Evolutionary conservation across 2,329 filamentous ascomycete species (phyloP).

Genomic region (Sporothrix globosa): DNA sequence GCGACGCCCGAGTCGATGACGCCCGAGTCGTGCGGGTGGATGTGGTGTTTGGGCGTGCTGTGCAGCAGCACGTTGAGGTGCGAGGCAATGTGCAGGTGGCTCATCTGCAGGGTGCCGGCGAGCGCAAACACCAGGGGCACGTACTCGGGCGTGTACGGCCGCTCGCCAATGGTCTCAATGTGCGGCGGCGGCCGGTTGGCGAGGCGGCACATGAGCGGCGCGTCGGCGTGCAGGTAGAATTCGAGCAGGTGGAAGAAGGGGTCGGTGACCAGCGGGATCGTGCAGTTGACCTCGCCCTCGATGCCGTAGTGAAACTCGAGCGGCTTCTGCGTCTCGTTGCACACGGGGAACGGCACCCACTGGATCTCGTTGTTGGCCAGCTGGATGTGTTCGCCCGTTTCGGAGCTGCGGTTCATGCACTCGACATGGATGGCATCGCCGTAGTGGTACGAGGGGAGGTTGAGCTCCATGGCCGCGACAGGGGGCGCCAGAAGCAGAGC

Average conservation of each 20-base stretch:
- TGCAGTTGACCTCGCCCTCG: slow-evolving; percentile 81
- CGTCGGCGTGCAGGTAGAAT: slow-evolving; percentile 98
- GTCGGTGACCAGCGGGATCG: slow-evolving; percentile 74
- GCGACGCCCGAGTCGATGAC: slow-evolving; percentile 86
- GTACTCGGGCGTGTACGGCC: slow-evolving; percentile 60
- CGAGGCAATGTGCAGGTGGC: slow-evolving; percentile 87
- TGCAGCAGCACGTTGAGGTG: slow-evolving; percentile 89
- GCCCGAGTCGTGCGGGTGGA: slow-evolving; percentile 68
- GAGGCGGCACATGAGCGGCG: slow-evolving; percentile 86
- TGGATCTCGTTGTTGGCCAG: slow-evolving; percentile 79
- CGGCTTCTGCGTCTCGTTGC: slow-evolving; percentile 82
- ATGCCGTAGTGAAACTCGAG: slow-evolving; percentile 86
- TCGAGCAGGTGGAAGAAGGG: slow-evolving; percentile 87
- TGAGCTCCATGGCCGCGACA: slow-evolving; percentile 45
- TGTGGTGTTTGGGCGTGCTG: slow-evolving; percentile 63
- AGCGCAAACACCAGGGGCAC: slow-evolving; percentile 87
- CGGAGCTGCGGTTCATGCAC: slow-evolving; percentile 74
- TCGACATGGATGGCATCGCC: slow-evolving; percentile 69
- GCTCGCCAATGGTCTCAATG: slow-evolving; percentile 59
- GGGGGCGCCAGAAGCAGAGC: slow-evolving; percentile 33
- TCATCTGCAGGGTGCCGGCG: slow-evolving; percentile 83
- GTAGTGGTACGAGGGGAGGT: slow-evolving; percentile 65
- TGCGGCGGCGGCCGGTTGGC: slow-evolving; percentile 71
- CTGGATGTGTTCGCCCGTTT: slow-evolving; percentile 88
- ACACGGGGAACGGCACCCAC: slow-evolving; percentile 88